A percentile compares a stretch with the other conserved stretches of the same genome.
Evolutionary conservation across 2,329 filamentous ascomycete species (phyloP).

Genomic region (Coleophoma crateriformis): DNA sequence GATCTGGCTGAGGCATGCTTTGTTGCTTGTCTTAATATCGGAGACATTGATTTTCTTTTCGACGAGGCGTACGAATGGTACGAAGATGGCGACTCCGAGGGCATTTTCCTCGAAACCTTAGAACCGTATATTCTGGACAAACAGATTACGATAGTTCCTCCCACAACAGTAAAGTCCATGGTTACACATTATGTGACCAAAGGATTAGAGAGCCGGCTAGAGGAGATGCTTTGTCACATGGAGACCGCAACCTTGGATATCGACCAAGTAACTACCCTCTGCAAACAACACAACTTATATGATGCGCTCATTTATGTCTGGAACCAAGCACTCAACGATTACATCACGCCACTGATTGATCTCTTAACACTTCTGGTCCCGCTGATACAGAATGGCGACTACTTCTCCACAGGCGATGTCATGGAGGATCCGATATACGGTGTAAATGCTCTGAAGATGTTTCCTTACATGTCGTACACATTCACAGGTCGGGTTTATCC

Average conservation of each 20-base stretch:
- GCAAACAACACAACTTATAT: constrained; percentile 87
- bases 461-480: constrained; percentile 88
- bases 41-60: constrained; percentile 79
- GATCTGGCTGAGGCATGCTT: constrained; percentile 83
- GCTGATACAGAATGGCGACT: constrained; percentile 50
- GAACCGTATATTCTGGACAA: constrained; percentile 83
- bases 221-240: constrained; percentile 92
- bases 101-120: constrained; percentile 79
- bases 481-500: constrained; percentile 91
- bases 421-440: constrained; percentile 57
- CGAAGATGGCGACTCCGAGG: constrained; percentile 67
- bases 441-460: constrained; percentile 81
- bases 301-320: constrained; percentile 96
- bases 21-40: constrained; percentile 71
- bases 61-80: constrained; percentile 88
- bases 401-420: constrained; percentile 43
- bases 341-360: constrained; percentile 84
- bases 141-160: constrained; percentile 69
- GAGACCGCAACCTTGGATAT: constrained; percentile 88
- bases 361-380: constrained; percentile 65
- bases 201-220: constrained; percentile 71
- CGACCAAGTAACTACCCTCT: constrained; percentile 84
- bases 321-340: constrained; percentile 86
- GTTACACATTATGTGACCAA: constrained; percentile 74
- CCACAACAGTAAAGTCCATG: constrained; percentile 78